Evolutionary conservation across 371 early-diverging fungal species (phyloP), one percentile per base, ranked within the genome.

Genomic region (Apophysomyces trapeziformis): DNA sequence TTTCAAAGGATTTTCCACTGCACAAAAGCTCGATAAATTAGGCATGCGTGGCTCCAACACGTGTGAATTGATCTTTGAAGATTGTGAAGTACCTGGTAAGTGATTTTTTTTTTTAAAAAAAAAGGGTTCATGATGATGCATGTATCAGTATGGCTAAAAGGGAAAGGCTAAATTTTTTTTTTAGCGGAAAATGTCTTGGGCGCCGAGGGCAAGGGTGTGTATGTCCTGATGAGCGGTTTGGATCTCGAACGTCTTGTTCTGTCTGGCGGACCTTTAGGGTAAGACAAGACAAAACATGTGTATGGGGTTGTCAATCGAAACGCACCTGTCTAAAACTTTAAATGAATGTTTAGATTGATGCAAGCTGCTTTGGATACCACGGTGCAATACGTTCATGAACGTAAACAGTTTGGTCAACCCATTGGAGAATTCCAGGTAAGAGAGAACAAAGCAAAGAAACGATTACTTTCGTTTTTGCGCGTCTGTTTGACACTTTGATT

Each of bases 11-110:
- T 97, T 98, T 80, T 89, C 89, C 26, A 91, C 87, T 11, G 87
- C 89, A 6, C 95, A 90, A 64, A 97, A 97, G 74, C 87, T 97
- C 21, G 98, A 98, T 79, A 98, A 98, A 78, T 79, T 97, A 57
- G 99, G 99, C 21, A 98, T 98, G 97, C 90, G 99, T 64, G 99
- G 97, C 13, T 95, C 94, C 26, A 96, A 96, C 77, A 98, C 99
- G 1, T 95, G 96, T 73, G 96, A 97, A 76, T 86, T 98, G 16
- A 89, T 97, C 46, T 98, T 98, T 78, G 97, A 97, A 62, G 87
- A 97, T 77, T 95, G 95, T 76, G 88, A 90, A 74, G 94, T 98
- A 7, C 99, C 97, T 14, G 92, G 79, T 82, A 82, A 69, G 58
- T 54, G 18, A 26, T 1, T 21, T 1, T 21, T 26, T 26, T 26